Base-by-base conservation (phyloP, 768 basidiomycete species). In the Tulasnella sp. region DNA sequence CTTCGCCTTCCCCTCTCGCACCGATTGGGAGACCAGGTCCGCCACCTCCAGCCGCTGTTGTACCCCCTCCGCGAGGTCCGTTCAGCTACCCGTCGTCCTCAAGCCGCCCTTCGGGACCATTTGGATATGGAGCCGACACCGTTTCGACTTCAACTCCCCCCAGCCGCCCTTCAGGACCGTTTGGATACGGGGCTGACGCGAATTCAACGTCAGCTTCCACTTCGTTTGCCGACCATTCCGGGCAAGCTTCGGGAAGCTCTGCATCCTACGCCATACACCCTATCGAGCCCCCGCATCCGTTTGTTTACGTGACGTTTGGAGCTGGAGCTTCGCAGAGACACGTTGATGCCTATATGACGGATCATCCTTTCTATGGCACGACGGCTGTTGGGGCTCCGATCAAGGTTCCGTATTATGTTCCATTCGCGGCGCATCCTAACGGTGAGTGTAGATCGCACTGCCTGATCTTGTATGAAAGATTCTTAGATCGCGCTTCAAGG, bases 281-380 rank as follows among this genome's bases (percentile, higher is more conserved):
- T 40, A 88, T 89, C 7, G 89, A 89, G 75, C 91, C 94, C 41
- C 87, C 92, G 46, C 88, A 95, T 84, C 86, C 91, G 2, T 90
- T 93, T 78, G 93, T 93, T 48, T 96, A 91, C 84, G 92, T 96
- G 14, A 94, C 95, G 0, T 95, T 97, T 83, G 95, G 95, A 31
- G 92, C 96, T 7, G 96, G 96, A 2, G 92, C 92, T 88, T 88
- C 90, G 41, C 95, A 96, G 85, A 96, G 95, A 84, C 92, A 95
- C 81, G 88, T 97, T 64, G 96, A 97, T 83, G 88, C 89, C 20
- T 94, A 89, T 84, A 94, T 93, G 0, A 91, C 94, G 0, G 88
- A 88, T 64, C 87, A 94, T 83, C 92, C 91, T 46, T 86, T 96
- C 72, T 90, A 90, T 83, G 93, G 89, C 0, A 88, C 85, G 50